A percentile compares a stretch with the other conserved stretches of the same genome.
Conservation (phyloP, 2,329 filamentous ascomycete species). For the Corniculantispora saksenae region DNA sequence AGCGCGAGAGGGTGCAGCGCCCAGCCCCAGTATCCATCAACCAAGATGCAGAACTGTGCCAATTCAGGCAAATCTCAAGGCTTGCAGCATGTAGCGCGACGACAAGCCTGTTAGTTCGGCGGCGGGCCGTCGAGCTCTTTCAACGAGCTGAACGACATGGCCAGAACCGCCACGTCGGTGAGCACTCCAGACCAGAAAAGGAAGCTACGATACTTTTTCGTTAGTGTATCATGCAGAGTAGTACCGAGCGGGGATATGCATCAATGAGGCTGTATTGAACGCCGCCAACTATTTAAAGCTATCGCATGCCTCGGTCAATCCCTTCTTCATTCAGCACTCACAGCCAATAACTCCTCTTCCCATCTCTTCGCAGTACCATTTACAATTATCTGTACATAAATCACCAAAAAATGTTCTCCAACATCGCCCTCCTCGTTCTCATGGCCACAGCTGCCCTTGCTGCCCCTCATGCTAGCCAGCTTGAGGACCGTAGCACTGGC, state of each 20-base stretch:
- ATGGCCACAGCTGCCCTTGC: constrained; percentile 4
- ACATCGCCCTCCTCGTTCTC: background rate
- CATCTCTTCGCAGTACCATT: no score
- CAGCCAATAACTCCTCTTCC: no score
- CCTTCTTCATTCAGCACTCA: no score
- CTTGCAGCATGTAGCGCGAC: background rate
- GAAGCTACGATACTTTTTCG: background rate
- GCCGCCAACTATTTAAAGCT: no score
- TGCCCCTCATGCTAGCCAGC: background rate
- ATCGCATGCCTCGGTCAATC: no score
- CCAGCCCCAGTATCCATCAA: background rate
- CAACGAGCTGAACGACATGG: background rate
- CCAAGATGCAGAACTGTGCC: background rate
- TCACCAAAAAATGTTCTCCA: background rate
- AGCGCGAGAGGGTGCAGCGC: background rate
- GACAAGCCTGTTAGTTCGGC: no score
- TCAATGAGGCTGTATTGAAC: no score
- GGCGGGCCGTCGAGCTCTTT: background rate
- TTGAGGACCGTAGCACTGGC: constrained; percentile 5
- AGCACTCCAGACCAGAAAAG: background rate
- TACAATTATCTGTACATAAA: background rate
- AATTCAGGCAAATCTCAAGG: background rate
- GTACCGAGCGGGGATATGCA: no score
- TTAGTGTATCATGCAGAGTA: no score
- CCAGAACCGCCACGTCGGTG: background rate